Evolutionary conservation across 768 basidiomycete species (phyloP).

Genomic region (Psilocybe tampanensis): DNA sequence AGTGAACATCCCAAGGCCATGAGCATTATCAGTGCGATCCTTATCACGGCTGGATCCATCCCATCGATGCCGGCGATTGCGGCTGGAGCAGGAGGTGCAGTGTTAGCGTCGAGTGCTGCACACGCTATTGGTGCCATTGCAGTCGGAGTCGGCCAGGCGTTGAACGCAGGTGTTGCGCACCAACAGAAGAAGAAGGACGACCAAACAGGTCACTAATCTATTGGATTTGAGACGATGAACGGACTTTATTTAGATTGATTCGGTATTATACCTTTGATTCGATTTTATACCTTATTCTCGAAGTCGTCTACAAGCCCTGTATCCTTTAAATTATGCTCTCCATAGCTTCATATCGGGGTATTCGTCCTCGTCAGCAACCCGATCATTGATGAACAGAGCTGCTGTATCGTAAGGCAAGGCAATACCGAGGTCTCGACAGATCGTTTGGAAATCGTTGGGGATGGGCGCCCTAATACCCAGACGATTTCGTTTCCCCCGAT

Average conservation of each 20-base stretch:
- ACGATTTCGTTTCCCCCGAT: conserved; percentile 49
- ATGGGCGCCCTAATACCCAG: conserved; percentile 60
- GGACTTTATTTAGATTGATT: no score
- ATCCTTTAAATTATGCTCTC: no score
- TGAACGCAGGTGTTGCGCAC: conserved; percentile 37
- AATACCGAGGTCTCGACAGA: conserved; percentile 52
- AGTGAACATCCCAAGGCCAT: conserved; percentile 76
- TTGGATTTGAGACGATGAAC: no score
- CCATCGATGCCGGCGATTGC: conserved; percentile 72
- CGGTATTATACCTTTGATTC: no score
- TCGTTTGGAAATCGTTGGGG: conserved; percentile 53
- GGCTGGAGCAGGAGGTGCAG: conserved; percentile 70
- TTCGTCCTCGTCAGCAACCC: neutral
- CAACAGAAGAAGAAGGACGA: conserved; percentile 27
- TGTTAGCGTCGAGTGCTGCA: conserved; percentile 71
- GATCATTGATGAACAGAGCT: conserved; percentile 3
- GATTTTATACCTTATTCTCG: no score
- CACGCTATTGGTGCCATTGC: conserved; percentile 83
- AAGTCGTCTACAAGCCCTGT: no score
- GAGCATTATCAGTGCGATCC: conserved; percentile 74
- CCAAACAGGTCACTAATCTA: no score
- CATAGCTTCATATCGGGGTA: neutral
- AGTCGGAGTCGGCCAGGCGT: conserved; percentile 64
- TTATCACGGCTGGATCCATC: conserved; percentile 78
- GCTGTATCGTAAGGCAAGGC: conserved; percentile 25